phyloP scores from a whole-genome alignment of 495 filamentous ascomycete genomes.

The Penicillium lagena region DNA sequence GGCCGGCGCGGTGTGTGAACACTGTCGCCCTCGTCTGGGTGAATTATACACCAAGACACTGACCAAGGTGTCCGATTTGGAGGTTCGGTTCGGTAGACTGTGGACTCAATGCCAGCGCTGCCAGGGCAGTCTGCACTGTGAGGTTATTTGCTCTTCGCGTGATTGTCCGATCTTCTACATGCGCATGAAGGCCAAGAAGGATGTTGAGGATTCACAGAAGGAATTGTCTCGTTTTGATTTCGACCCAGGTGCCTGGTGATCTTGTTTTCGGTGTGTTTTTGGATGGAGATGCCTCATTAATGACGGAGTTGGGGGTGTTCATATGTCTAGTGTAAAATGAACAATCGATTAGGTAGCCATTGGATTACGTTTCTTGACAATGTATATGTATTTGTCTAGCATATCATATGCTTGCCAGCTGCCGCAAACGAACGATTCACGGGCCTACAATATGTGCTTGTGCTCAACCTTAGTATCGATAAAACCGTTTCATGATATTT shows the following conservation, averaged over 20 bases:
- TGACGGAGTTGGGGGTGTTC: too few relatives aligned
- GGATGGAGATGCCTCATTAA: too few relatives aligned
- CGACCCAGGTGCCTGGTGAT: constrained; percentile 59
- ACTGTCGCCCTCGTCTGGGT: constrained; percentile 77
- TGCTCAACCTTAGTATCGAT: too few relatives aligned
- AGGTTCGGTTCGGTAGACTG: constrained; percentile 84
- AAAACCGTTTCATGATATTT: too few relatives aligned
- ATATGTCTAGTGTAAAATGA: too few relatives aligned
- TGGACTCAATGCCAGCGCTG: constrained; percentile 99
- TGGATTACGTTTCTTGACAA: too few relatives aligned
- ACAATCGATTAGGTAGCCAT: too few relatives aligned
- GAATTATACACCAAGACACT: constrained; percentile 93
- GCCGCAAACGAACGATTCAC: too few relatives aligned
- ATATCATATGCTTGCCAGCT: too few relatives aligned
- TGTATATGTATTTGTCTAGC: too few relatives aligned
- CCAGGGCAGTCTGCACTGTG: constrained; percentile 94
- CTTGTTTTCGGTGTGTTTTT: constrained; percentile 1
- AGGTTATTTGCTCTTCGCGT: constrained; percentile 92
- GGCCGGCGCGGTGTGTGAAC: constrained; percentile 78
- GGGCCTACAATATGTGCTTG: too few relatives aligned
- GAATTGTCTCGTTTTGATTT: constrained; percentile 87
- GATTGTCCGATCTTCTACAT: constrained; percentile 99
- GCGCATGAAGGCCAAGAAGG: constrained; percentile 99
- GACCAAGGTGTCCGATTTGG: constrained; percentile 79
- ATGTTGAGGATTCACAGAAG: constrained; percentile 90